phyloP scores from a whole-genome alignment of 345 rosid species.

The Cardamine resedifolia region DNA sequence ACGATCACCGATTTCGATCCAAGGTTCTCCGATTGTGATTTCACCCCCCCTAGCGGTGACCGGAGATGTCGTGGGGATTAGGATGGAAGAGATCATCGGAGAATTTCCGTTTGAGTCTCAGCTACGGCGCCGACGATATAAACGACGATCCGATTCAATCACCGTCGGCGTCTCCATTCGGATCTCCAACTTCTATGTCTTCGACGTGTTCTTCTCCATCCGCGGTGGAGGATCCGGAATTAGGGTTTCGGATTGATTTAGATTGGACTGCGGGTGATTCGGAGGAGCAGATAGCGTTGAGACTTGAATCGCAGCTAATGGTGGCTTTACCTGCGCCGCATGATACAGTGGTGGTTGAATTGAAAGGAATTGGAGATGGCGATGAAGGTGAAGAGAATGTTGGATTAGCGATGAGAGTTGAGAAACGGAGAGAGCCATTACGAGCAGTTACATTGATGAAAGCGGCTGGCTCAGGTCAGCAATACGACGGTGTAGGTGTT shows the following conservation, averaged over 20 bases:
- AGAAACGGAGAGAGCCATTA: conserved; percentile 78
- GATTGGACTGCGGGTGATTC: conserved; percentile 95
- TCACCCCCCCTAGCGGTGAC: conserved; percentile 18
- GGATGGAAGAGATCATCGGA: conserved; percentile 97
- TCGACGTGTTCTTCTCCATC: conserved; percentile 40
- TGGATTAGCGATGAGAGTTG: conserved; percentile 70
- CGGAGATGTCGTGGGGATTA: conserved; percentile 90
- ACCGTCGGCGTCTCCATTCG: conserved; percentile 44
- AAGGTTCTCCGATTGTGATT: conserved; percentile 17
- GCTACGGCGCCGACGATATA: conserved; percentile 69
- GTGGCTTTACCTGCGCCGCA: conserved; percentile 87
- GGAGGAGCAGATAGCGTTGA: conserved; percentile 86
- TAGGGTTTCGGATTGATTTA: conserved; percentile 68
- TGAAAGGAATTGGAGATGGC: conserved; percentile 39
- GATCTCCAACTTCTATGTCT: conserved; percentile 45
- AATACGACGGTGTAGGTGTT: conserved; percentile 78
- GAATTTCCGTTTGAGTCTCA: conserved; percentile 67
- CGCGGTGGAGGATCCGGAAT: conserved; percentile 58
- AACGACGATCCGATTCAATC: conserved; percentile 50
- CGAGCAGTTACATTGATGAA: conserved; percentile 65
- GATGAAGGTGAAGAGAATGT: conserved; percentile 45
- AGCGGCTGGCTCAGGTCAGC: conserved; percentile 77
- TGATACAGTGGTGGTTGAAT: conserved; percentile 67
- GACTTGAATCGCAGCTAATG: conserved; percentile 89
- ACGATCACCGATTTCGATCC: neutral